Base-by-base conservation (phyloP, 192 early-diverging fungal species). In the Rhizophagus clarus region DNA sequence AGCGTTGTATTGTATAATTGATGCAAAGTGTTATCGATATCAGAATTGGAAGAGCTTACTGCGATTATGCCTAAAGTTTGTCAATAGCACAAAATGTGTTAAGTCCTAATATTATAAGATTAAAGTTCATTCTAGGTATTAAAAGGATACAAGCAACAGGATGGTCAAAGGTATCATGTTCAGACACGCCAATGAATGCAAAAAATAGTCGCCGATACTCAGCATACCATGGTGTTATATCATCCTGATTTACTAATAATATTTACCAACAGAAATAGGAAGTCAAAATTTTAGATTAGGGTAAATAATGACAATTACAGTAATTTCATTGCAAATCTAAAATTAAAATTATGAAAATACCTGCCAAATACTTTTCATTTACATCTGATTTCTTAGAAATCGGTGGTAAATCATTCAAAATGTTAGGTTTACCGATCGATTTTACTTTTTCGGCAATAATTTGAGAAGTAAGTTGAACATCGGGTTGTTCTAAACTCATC, bases 111-210 rank as follows among this genome's bases (percentile, higher is more conserved):
- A 67, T 40, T 40, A 5, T 40, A 40, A 7, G 6, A 28, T 31
- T 66, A 10, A 29, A 66, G 26, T 26, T 20, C 31, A 29, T 66
- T 66, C 29, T 66, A 29, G 37, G 15, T 51, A 17, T 74, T 74
- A 26, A 31, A 74, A 56, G 72, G 45, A 74, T 83, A 81, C 95
- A 94, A 37, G 95, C 96, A 6, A 98, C 92, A 2, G 98, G 98
- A 84, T 98, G 96, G 62, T 96, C 93, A 81, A 99, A 98, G 7
- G 95, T 92, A 82, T 97, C 96, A 78, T 98, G 96, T 79, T 98
- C 97, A 1, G 94, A 91, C 12, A 90, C 85, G 17, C 91, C 93
- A 80, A 88, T 87, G 34, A 87, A 85, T 76, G 84, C 85, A 24
- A 92, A 88, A 34, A 94, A 80, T 17, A 86, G 79, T 49, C 91